Base-by-base conservation (phyloP, 805 yeast genomes). In the Cyberlindnera bimundalis region DNA sequence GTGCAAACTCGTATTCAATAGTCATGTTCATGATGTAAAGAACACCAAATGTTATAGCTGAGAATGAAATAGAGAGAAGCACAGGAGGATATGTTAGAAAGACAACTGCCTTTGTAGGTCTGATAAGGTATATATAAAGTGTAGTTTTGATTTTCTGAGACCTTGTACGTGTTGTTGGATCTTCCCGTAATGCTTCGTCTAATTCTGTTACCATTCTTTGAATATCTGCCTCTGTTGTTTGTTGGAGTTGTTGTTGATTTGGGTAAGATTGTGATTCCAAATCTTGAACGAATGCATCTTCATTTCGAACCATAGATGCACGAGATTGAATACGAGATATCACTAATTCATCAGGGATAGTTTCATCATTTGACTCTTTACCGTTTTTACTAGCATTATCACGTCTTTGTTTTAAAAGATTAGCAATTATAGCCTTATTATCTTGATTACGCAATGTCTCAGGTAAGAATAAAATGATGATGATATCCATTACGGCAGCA, bases 51-150 rank as follows among this genome's bases (percentile, higher is more conserved):
- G 84, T 74, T n/a, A 81, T 74, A 1, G 87, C 77, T 2, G 90
- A 79, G 55, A 78, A 85, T 1, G 68, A 56, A 26, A 86, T 73
- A 6, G 88, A 78, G 35, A 84, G 62, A 1, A 73, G 57, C 8
- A 88, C 90, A 0, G 95, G 93, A 0, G 95, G 95, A 57, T 81
- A 81, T 41, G 67, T 62, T 25, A 87, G 60, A 43, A 86, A 73
- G 4, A 68, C 63, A 15, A 87, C 56, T 0, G 91, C 71, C 48
- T 78, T 79, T 37, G 76, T 58, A 0, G 96, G 96, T 19, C 76
- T 64, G 12, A 77, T 52, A 4, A 76, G 51, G 43, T 74, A 74
- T 29, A 78, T 67, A 53, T 78, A 77, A 3, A 58, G 34, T n/a
- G 58, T 56, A 9, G 45, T 50, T 35, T 53, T 60, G 49, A 59